These are phyloP conservation scores for Fraxinus ornus DNA, from an alignment of 305 asterid genomes.

Conservation along the genomic window DNA sequence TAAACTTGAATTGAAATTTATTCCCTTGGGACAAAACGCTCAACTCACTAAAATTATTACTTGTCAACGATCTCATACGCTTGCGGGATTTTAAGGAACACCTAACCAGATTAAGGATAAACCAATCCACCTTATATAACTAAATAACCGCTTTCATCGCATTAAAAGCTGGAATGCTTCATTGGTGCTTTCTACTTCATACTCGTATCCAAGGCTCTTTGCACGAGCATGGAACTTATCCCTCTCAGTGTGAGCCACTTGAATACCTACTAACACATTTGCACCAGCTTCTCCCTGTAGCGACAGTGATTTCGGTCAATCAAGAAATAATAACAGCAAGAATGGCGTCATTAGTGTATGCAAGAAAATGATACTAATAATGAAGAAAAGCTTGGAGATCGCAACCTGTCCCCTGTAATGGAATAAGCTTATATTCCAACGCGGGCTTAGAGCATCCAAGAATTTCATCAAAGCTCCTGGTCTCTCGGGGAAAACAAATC, in stretches of 20 bases:
- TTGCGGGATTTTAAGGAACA: too few species aligned
- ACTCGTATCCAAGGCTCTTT: conserved; percentile 67
- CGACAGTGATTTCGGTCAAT: neutral
- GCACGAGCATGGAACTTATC: conserved; percentile 63
- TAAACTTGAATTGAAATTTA: too few species aligned
- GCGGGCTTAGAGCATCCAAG: conserved; percentile 85
- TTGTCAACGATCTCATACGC: too few species aligned
- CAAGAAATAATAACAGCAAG: neutral
- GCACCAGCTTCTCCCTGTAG: conserved; percentile 83
- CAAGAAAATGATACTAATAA: neutral
- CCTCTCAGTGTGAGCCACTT: conserved; percentile 61
- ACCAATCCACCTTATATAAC: neutral
- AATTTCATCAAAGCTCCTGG: conserved; percentile 89
- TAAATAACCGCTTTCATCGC: conserved; percentile 41
- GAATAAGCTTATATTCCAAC: conserved; percentile 93
- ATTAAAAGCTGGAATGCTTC: conserved; percentile 70
- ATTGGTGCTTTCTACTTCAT: conserved; percentile 63
- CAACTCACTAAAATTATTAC: too few species aligned
- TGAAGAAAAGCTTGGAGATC: conserved; percentile 10
- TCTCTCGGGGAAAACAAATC: conserved; percentile 84
- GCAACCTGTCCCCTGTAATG: conserved; percentile 88
- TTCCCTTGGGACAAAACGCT: too few species aligned
- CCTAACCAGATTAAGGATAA: neutral
- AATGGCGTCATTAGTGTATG: neutral
- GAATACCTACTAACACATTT: conserved; percentile 89